Base-by-base conservation (phyloP, 1,284 basidiomycete genomes). In the Prillingera fragicola region DNA sequence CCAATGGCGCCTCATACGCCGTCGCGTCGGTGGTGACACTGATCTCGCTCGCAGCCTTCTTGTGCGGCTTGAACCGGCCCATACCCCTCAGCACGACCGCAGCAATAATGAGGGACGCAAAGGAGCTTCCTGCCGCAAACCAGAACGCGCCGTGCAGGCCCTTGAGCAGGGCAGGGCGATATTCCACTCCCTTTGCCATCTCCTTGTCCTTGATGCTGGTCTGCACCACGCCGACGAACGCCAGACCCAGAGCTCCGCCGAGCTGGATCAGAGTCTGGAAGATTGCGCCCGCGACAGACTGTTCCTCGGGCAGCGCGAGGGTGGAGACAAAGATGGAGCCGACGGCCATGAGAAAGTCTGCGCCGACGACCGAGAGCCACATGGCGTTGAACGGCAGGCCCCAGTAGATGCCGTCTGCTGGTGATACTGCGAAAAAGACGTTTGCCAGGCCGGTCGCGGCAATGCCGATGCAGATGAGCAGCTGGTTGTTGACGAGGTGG, bases 321-420 rank as follows among this genome's bases (percentile, higher is more conserved):
- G 81, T 82, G 0, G 85, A 80, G 41, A 88, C 78, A 60, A 85
- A 89, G 17, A 89, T 73, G 2, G 80, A 82, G 2, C 85, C 86
- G 1, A 80, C 74, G 0, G 85, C 75, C 63, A 83, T 87, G 10
- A 87, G 79, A 58, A 89, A 85, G 62, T 89, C 86, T 0, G 81
- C 84, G 26, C 87, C 87, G 33, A 85, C 75, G 19, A 87, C 85
- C 12, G 77, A 71, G 43, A 86, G 57, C 50, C 83, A 75, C 28
- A 87, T 80, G 1, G 83, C 80, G 4, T 86, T 84, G 72, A 94
- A 90, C 13, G 82, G 82, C 45, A 78, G 84, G 1, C 80, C 80
- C 87, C 87, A 91, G 65, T 84, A 94, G 1, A 79, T 67, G 4
- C 75, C 75, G 3, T 72, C 50, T 0, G 81, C 77, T 13, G 78